Evolutionary conservation across 2,329 filamentous ascomycete species (phyloP).

Genomic region (Mycosphaerella sp.): DNA sequence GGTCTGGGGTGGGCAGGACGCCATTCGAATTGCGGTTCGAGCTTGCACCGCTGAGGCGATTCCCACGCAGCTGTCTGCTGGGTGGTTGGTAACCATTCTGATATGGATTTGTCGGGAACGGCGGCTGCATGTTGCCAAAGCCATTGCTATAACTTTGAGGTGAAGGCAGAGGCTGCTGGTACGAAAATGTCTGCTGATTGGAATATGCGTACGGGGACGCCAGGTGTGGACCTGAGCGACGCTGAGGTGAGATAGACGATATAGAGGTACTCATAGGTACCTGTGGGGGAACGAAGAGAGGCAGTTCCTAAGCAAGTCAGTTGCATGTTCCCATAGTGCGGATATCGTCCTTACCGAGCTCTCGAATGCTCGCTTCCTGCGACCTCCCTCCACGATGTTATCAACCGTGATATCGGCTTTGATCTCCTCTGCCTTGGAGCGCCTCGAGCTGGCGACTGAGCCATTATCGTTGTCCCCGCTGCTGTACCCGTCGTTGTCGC

Average conservation of each 20-base stretch:
- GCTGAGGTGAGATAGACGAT: slow-evolving; percentile 89
- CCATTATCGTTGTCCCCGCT: slow-evolving; percentile 77
- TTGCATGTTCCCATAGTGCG: slow-evolving; percentile 1
- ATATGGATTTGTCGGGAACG: slow-evolving; percentile 23
- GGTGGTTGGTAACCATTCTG: slow-evolving; percentile 21
- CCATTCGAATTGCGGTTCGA: slow-evolving; percentile 44
- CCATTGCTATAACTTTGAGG: slow-evolving; percentile 61
- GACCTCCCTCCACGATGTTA: slow-evolving; percentile 95
- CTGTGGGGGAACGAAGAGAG: slow-evolving; percentile 87
- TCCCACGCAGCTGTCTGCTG: slow-evolving; percentile 55
- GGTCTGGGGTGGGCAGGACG: slow-evolving; percentile 85
- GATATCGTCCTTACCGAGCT: slow-evolving; percentile 71
- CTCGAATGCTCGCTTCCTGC: slow-evolving; percentile 87
- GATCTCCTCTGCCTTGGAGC: slow-evolving; percentile 73
- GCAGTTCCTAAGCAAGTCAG: slow-evolving; percentile 66
- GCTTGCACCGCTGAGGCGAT: slow-evolving; percentile 38
- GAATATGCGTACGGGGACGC: slow-evolving; percentile 68
- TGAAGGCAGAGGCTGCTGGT: slow-evolving; percentile 71
- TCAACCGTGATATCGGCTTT: slow-evolving; percentile 97
- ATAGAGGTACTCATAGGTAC: slow-evolving; percentile 94
- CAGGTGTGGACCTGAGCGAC: slow-evolving; percentile 66
- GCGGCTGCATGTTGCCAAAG: slow-evolving; percentile 18
- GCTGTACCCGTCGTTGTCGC: slow-evolving; percentile 71
- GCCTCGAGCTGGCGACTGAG: slow-evolving; percentile 64
- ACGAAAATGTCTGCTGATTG: slow-evolving; percentile 72